A percentile compares a stretch with the other conserved stretches of the same genome.
phyloP scores from a whole-genome alignment of 306 rosid species.

The Glycyrrhiza uralensis region DNA sequence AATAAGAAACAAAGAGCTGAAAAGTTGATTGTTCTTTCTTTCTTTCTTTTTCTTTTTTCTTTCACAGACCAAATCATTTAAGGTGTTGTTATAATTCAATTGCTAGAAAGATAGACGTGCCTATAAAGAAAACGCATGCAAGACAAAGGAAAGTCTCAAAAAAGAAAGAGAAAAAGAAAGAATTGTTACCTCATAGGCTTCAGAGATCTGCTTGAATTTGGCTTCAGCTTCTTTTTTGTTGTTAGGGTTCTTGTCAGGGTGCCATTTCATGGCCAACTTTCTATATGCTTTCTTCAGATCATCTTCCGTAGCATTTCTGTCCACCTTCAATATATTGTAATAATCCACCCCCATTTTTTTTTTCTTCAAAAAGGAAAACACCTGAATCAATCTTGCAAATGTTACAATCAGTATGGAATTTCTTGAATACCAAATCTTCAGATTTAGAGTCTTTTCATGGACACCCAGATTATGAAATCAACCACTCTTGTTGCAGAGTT shows the following conservation, averaged over 20 bases:
- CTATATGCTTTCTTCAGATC: constrained; percentile 90
- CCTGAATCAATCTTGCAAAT: not conserved
- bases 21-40: too few species aligned
- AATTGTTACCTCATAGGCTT: constrained; percentile 80
- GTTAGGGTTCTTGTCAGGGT: constrained; percentile 91
- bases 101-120: not conserved
- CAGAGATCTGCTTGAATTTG: constrained; percentile 94
- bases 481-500: constrained; percentile 23
- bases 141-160: not conserved
- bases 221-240: constrained; percentile 91
- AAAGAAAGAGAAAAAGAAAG: not conserved
- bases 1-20: too few species aligned
- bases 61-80: not conserved
- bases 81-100: not conserved
- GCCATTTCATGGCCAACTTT: constrained; percentile 97
- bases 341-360: constrained; percentile 82
- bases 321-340: constrained; percentile 72
- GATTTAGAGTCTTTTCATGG: constrained; percentile 24
- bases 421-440: constrained; percentile 19
- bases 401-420: constrained; percentile 20
- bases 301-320: constrained; percentile 74
- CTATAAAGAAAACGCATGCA: not conserved
- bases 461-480: constrained; percentile 31
- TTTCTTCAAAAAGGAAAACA: not conserved
- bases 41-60: not conserved